Percentiles rank a stretch among this genome's conserved stretches.
Conservation (phyloP, 441 rosid species). For the Theobroma grandiflorum region DNA sequence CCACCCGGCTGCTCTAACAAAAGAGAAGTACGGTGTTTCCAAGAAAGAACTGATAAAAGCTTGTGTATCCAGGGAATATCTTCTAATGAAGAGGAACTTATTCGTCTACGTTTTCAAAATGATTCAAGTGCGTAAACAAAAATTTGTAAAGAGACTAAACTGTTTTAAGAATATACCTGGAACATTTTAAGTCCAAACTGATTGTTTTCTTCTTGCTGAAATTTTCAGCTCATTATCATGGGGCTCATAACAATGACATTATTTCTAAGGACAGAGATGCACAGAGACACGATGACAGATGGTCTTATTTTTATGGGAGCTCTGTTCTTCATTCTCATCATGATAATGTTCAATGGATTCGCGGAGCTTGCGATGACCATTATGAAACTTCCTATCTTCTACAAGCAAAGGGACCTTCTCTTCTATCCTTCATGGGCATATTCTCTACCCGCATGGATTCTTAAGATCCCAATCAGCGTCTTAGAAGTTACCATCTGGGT, state of each 20-base stretch:
- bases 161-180: background rate
- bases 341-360: conserved; percentile 77
- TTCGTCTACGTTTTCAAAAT: conserved; percentile 73
- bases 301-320: conserved; percentile 78
- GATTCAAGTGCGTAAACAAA: conserved; percentile 51
- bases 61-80: conserved; percentile 68
- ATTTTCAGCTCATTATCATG: conserved; percentile 25
- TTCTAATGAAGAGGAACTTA: conserved; percentile 90
- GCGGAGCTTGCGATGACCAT: conserved; percentile 83
- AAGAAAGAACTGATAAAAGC: conserved; percentile 66
- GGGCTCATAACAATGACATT: conserved; percentile 62
- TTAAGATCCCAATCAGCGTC: conserved; percentile 77
- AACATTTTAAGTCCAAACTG: background rate
- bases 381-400: conserved; percentile 84
- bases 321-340: conserved; percentile 56
- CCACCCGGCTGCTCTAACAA: conserved; percentile 78
- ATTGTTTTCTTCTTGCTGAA: conserved; percentile 9
- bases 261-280: conserved; percentile 72
- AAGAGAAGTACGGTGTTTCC: conserved; percentile 61
- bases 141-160: background rate
- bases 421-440: conserved; percentile 96
- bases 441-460: conserved; percentile 81
- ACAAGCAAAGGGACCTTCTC: conserved; percentile 87
- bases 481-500: conserved; percentile 77
- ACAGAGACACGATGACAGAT: conserved; percentile 52